Evolutionary conservation across 768 basidiomycete species (phyloP).

Genomic region (Symmetrospora coprosmae): DNA sequence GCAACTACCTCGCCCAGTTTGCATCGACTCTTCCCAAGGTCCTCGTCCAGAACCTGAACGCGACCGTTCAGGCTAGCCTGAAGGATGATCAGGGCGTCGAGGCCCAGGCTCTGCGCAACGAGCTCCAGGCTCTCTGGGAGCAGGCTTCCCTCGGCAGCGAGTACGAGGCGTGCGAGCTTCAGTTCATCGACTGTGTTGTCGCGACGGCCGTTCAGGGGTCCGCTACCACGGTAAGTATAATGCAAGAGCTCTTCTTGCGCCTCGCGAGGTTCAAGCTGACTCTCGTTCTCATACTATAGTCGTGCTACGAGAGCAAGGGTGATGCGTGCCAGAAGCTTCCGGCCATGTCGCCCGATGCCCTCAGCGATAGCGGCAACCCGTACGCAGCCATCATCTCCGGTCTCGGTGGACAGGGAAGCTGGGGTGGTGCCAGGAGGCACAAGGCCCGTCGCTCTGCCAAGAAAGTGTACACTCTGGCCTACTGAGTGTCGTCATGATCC

Average conservation of each 20-base stretch:
- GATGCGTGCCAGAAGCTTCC: background rate
- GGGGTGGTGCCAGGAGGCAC: conserved; percentile 7
- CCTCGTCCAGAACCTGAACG: conserved; percentile 10
- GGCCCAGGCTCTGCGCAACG: conserved; percentile 1
- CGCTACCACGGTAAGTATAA: conserved; percentile 7
- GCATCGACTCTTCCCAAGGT: conserved; percentile 6
- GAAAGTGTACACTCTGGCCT: too few relatives aligned
- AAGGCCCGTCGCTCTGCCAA: too few relatives aligned
- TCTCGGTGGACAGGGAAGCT: background rate
- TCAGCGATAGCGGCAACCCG: background rate
- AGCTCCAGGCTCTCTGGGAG: conserved; percentile 9
- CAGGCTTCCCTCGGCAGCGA: conserved; percentile 3
- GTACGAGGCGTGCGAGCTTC: conserved; percentile 9
- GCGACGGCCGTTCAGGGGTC: background rate
- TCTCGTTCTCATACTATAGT: too few relatives aligned
- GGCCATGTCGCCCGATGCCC: background rate
- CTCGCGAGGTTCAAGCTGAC: too few relatives aligned
- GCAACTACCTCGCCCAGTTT: conserved; percentile 20
- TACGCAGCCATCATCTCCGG: conserved; percentile 3
- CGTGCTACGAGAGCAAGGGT: background rate
- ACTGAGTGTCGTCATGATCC: too few relatives aligned
- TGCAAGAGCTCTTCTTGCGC: too few relatives aligned
- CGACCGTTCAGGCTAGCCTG: conserved; percentile 9
- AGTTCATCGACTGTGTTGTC: conserved; percentile 3
- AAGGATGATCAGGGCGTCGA: background rate